These are phyloP conservation scores for Penicillium paneum DNA, from an alignment of 2,329 filamentous ascomycete genomes.

Conservation along the genomic window DNA sequence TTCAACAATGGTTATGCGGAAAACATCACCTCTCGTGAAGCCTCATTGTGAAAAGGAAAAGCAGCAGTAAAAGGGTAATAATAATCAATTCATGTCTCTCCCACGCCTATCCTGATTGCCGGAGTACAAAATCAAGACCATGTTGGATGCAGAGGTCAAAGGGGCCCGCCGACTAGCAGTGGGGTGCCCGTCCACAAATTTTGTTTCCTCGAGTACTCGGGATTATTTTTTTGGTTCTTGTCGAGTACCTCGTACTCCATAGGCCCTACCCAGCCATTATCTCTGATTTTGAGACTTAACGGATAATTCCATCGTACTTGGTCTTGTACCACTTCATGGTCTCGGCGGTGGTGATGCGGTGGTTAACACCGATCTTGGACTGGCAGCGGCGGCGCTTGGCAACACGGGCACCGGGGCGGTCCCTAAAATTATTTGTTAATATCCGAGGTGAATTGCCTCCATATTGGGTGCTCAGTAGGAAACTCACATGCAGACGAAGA, in stretches of 20 bases:
- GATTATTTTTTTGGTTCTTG: constrained; percentile 26
- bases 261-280: constrained; percentile 13
- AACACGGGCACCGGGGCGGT: constrained; percentile 96
- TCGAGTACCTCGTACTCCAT: constrained; percentile 35
- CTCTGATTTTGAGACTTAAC: constrained; percentile 60
- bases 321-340: constrained; percentile 97
- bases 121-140: constrained; percentile 35
- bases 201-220: constrained; percentile 24
- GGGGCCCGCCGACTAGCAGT: constrained; percentile 20
- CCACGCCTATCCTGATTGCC: constrained; percentile 40
- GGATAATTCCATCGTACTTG: constrained; percentile 97
- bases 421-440: constrained; percentile 49
- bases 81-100: constrained; percentile 40
- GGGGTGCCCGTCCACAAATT: constrained; percentile 19
- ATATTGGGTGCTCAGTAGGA: no score
- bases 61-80: constrained; percentile 20
- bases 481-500: constrained; percentile 98
- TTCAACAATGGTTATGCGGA: constrained; percentile 58
- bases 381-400: constrained; percentile 89
- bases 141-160: constrained; percentile 25
- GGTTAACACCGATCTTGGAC: constrained; percentile 77
- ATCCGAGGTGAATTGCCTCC: not conserved
- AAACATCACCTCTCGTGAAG: constrained; percentile 55
- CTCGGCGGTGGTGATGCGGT: constrained; percentile 92
- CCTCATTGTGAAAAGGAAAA: constrained; percentile 54